Evolutionary conservation across 2,329 filamentous ascomycete genomes (phyloP).

Genomic region (Xylaria digitata): DNA sequence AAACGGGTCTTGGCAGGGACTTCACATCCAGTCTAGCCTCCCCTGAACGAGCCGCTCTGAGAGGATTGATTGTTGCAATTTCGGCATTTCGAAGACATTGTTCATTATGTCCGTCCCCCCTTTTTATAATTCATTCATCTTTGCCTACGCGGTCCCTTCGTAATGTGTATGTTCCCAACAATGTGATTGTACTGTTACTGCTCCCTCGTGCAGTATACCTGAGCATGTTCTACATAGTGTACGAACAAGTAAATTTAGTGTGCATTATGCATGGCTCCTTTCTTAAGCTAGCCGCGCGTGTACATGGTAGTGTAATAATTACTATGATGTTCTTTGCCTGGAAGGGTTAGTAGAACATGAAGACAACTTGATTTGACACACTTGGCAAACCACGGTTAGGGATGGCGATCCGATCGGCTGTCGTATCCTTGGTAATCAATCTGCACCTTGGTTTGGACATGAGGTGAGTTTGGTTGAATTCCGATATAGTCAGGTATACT

Average conservation of each 20-base stretch:
- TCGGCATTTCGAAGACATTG: conserved; percentile 41
- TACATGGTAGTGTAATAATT: too few species aligned
- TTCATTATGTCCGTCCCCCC: conserved; percentile 25
- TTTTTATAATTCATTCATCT: conserved; percentile 33
- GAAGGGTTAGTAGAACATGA: too few species aligned
- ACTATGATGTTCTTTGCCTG: too few species aligned
- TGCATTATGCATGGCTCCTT: not conserved
- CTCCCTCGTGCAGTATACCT: not conserved
- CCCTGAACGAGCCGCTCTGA: conserved; percentile 4
- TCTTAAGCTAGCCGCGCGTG: not conserved
- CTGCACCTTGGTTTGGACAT: too few species aligned
- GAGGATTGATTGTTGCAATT: conserved; percentile 46
- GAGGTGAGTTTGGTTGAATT: not conserved
- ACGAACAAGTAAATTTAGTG: not conserved
- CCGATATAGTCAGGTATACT: not conserved
- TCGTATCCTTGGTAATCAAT: too few species aligned
- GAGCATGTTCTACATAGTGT: not conserved
- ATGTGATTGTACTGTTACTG: not conserved
- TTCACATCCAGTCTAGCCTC: not conserved
- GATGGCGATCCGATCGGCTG: too few species aligned
- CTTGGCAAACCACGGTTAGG: too few species aligned
- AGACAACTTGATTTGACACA: too few species aligned
- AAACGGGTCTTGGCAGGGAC: conserved; percentile 36
- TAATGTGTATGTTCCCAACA: not conserved
- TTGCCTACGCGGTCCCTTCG: not conserved